Conservation (phyloP, 805 yeast genomes). For the Candida coleopterorum region DNA sequence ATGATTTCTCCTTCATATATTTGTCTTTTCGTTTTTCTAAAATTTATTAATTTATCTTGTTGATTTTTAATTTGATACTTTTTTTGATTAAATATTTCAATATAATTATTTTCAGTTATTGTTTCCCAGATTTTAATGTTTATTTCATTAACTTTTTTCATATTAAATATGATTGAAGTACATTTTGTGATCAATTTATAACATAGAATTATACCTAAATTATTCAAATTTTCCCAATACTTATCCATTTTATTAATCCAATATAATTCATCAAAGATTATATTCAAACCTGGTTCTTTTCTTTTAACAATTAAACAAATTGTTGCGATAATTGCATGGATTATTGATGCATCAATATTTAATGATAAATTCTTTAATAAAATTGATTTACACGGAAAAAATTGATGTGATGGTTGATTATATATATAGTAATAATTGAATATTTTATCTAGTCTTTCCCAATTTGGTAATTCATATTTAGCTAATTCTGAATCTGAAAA, state of each 20-base stretch:
- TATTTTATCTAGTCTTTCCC: constrained; percentile 15
- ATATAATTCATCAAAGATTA: constrained; percentile 12
- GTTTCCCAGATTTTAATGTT: constrained; percentile 16
- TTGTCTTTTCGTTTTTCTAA: constrained; percentile 15
- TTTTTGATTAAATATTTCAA: constrained; percentile 13
- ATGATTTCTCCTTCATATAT: constrained; percentile 18
- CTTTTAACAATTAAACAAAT: constrained; percentile 13
- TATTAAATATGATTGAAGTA: constrained; percentile 10
- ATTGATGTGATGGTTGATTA: constrained; percentile 17
- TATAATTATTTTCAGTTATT: constrained; percentile 15
- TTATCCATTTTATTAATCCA: constrained; percentile 20
- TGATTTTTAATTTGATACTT: constrained; percentile 3
- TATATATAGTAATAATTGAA: constrained; percentile 20
- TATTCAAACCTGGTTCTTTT: constrained; percentile 6
- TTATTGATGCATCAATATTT: constrained; percentile 17
- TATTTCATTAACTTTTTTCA: constrained; percentile 11
- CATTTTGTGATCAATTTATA: constrained; percentile 16
- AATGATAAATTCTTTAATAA: constrained; percentile 18
- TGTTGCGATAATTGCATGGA: constrained; percentile 22
- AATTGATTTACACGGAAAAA: constrained; percentile 16
- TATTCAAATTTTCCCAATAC: constrained; percentile 22
- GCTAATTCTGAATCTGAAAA: constrained; percentile 14
- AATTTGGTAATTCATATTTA: constrained; percentile 20
- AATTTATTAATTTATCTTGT: constrained; percentile 4
- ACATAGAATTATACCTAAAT: constrained; percentile 22